Conservation (phyloP, 345 rosid species). For the Brassica napus region DNA sequence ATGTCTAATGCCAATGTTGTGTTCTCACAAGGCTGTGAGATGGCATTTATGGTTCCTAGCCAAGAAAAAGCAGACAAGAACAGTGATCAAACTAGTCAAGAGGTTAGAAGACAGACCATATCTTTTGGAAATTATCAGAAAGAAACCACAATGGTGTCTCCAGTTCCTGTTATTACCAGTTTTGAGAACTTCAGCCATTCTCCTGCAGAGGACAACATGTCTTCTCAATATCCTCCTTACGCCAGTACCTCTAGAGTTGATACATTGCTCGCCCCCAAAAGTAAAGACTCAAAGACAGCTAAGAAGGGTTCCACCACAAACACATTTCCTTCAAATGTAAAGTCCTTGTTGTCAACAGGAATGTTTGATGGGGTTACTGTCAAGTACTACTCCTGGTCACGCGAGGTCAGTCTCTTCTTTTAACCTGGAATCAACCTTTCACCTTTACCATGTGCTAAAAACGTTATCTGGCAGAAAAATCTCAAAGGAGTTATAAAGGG, state of each 20-base stretch:
- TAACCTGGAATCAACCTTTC: slow-evolving; percentile 9
- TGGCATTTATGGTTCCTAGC: slow-evolving; percentile 20
- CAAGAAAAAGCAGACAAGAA: slow-evolving; percentile 19
- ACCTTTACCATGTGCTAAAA: slow-evolving; percentile 24
- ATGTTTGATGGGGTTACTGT: slow-evolving; percentile 88
- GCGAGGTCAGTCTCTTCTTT: slow-evolving; percentile 55
- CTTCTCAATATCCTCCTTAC: slow-evolving; percentile 14
- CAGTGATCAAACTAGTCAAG: neutral
- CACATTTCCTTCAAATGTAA: slow-evolving; percentile 91
- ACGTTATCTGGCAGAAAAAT: slow-evolving; percentile 49
- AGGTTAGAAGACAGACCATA: slow-evolving; percentile 26
- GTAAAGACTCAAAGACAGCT: slow-evolving; percentile 49
- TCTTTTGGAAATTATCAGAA: neutral
- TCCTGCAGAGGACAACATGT: slow-evolving; percentile 44
- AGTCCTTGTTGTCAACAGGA: slow-evolving; percentile 63
- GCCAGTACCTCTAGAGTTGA: slow-evolving; percentile 47
- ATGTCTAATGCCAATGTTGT: neutral
- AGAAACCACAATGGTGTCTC: neutral
- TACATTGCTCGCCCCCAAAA: slow-evolving; percentile 50
- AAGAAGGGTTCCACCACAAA: slow-evolving; percentile 72
- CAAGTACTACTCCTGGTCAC: slow-evolving; percentile 74
- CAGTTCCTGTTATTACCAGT: slow-evolving; percentile 41
- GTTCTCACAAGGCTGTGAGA: slow-evolving; percentile 8
- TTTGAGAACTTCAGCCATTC: slow-evolving; percentile 51
- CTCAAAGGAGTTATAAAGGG: slow-evolving; percentile 77